Conservation (phyloP, 2,329 filamentous ascomycete genomes). For the Monosporascus sp. region DNA sequence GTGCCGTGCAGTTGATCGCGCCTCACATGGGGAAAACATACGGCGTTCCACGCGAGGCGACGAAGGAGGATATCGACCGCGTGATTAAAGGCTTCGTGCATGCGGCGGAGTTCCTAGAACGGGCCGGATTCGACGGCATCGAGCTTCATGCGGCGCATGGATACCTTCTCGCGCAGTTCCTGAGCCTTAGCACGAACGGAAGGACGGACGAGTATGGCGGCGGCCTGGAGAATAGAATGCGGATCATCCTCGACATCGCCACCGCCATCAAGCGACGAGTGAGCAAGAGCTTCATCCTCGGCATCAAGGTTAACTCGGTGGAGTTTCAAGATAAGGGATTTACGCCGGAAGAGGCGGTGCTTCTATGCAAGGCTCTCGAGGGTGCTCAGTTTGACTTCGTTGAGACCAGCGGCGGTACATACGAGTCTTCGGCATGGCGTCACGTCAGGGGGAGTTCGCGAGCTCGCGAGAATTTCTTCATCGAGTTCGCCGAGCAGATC, state of each 20-base stretch:
- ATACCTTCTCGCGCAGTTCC: slow-evolving; percentile 48
- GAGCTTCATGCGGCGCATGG: slow-evolving; percentile 49
- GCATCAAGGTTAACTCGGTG: slow-evolving; percentile 52
- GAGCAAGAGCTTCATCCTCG: slow-evolving; percentile 34
- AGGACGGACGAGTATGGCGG: slow-evolving; percentile 48
- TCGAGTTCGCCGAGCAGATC: slow-evolving; percentile 49
- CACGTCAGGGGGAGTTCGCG: slow-evolving; percentile 48
- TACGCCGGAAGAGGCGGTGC: slow-evolving; percentile 40
- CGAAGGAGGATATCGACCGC: slow-evolving; percentile 46
- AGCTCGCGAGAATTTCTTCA: slow-evolving; percentile 50
- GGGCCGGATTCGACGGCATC: slow-evolving; percentile 53
- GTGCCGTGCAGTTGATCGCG: slow-evolving; percentile 29
- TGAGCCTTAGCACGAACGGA: slow-evolving; percentile 41
- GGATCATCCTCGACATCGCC: slow-evolving; percentile 40
- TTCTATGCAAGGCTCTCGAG: slow-evolving; percentile 42
- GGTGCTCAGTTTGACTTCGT: slow-evolving; percentile 47
- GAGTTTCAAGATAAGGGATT: slow-evolving; percentile 48
- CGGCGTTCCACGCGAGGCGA: slow-evolving; percentile 47
- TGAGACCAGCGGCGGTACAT: slow-evolving; percentile 54
- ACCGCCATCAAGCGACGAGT: slow-evolving; percentile 28
- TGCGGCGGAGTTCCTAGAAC: slow-evolving; percentile 51
- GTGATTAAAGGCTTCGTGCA: slow-evolving; percentile 59
- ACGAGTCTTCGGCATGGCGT: slow-evolving; percentile 42
- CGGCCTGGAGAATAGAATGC: slow-evolving; percentile 38
- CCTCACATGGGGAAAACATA: slow-evolving; percentile 20